phyloP scores from a whole-genome alignment of 2,329 filamentous ascomycete genomes.

The Fusarium subtropicale region DNA sequence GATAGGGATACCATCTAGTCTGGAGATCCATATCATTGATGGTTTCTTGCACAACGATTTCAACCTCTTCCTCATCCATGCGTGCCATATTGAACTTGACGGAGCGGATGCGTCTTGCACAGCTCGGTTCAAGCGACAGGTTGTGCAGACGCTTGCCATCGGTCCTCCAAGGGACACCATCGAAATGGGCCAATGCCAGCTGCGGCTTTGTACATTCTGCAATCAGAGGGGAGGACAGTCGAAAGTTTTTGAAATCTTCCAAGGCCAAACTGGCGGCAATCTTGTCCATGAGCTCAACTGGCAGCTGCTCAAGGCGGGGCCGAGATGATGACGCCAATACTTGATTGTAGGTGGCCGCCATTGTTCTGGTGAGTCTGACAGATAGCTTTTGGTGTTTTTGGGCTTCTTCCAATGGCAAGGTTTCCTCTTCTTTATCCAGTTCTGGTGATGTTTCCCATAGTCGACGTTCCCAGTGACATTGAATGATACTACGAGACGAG shows the following conservation, averaged over 20 bases:
- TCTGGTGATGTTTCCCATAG: neutral
- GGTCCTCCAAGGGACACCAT: conserved; percentile 57
- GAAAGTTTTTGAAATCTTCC: conserved; percentile 55
- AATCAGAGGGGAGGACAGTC: conserved; percentile 45
- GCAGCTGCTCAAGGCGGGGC: conserved; percentile 42
- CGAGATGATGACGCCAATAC: conserved; percentile 3
- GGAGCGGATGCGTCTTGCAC: conserved; percentile 56
- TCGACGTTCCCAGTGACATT: neutral
- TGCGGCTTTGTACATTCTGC: conserved; percentile 7
- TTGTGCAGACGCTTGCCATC: conserved; percentile 58
- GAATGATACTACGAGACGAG: neutral
- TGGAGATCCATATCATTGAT: conserved; percentile 1
- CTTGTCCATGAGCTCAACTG: conserved; percentile 56
- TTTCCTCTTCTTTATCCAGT: neutral
- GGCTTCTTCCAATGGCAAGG: neutral
- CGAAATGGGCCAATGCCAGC: conserved; percentile 51
- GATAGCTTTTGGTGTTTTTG: conserved; percentile 3
- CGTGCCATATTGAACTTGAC: conserved; percentile 59
- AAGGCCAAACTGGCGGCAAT: conserved; percentile 57
- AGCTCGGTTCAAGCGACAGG: conserved; percentile 58
- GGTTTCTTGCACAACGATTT: neutral
- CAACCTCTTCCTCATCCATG: conserved; percentile 17
- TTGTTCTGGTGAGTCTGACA: neutral
- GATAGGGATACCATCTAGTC: conserved; percentile 14
- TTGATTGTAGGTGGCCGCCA: neutral